Conservation (phyloP, 78 protist species). For the Protostelium mycophagum region DNA sequence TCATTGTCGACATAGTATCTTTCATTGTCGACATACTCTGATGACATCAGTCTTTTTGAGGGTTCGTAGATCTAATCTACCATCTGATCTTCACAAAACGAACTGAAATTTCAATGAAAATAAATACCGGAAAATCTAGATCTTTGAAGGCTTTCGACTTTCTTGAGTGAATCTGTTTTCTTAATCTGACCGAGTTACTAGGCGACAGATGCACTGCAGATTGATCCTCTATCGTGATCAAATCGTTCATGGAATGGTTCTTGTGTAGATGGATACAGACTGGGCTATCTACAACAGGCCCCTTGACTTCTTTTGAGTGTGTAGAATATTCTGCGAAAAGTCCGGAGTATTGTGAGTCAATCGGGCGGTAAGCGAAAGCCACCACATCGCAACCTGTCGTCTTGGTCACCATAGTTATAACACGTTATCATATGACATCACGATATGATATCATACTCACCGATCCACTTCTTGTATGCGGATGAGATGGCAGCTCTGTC, state of each 20-base stretch:
- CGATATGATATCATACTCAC: neutral
- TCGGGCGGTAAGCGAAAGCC: neutral
- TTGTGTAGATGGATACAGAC: neutral
- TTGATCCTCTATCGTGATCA: neutral
- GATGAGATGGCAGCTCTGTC: conserved; percentile 17
- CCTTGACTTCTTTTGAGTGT: neutral
- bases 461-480: conserved; percentile 19
- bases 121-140: neutral
- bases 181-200: neutral
- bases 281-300: neutral
- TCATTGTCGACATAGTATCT: neutral
- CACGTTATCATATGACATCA: too few relatives aligned
- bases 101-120: too few relatives aligned
- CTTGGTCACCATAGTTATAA: neutral
- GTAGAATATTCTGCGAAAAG: neutral
- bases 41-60: neutral
- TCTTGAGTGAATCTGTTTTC: neutral
- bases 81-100: too few relatives aligned
- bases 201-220: neutral
- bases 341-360: neutral
- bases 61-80: too few relatives aligned
- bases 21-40: neutral
- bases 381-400: neutral
- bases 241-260: neutral
- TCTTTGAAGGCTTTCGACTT: neutral